These are phyloP conservation scores for Monosporozyma unispora DNA, from an alignment of 805 yeast genomes.

Conservation along the genomic window DNA sequence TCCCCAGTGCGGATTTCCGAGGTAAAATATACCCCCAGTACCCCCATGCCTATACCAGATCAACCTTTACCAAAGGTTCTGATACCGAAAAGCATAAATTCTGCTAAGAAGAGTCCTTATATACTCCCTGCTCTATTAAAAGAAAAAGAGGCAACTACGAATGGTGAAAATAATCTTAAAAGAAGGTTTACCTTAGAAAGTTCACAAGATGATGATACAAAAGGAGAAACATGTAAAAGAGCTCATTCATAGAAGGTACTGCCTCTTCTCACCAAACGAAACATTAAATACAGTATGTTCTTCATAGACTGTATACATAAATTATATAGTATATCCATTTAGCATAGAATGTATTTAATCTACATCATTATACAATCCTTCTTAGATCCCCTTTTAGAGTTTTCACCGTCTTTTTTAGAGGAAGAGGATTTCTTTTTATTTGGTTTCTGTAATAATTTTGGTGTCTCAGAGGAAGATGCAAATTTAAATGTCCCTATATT, in stretches of 20 bases:
- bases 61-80: constrained; percentile 22
- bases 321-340: constrained; percentile 7
- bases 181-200: constrained; percentile 14
- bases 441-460: neutral
- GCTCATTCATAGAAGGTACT: neutral
- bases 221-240: constrained; percentile 2
- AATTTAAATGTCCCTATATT: neutral
- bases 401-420: constrained; percentile 2
- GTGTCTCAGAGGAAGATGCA: constrained; percentile 2
- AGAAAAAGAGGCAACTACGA: neutral
- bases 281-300: no score
- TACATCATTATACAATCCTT: constrained; percentile 15
- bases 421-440: neutral
- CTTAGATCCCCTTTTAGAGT: neutral
- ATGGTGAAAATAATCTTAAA: constrained; percentile 14
- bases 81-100: constrained; percentile 21
- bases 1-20: constrained; percentile 5
- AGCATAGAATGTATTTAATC: neutral
- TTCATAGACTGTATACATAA: constrained; percentile 4
- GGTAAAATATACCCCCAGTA: constrained; percentile 13
- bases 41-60: constrained; percentile 25
- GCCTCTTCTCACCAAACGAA: neutral
- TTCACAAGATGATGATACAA: neutral
- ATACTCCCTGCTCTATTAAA: constrained; percentile 7
- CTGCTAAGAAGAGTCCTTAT: constrained; percentile 13